phyloP scores from a whole-genome alignment of 2,329 filamentous ascomycete genomes.

The Neopestalotiopsis rosae region DNA sequence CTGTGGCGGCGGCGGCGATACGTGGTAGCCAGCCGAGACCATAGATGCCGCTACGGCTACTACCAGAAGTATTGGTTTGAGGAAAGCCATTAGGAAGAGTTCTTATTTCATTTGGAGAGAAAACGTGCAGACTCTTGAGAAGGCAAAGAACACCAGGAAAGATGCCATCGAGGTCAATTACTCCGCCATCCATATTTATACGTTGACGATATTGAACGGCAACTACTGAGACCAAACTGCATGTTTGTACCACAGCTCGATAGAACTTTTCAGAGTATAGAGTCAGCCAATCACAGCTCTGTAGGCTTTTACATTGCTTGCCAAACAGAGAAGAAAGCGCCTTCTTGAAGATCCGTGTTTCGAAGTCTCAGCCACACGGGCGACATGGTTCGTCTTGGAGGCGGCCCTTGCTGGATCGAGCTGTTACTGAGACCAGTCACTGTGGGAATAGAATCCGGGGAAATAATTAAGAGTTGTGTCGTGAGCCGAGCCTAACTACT shows the following conservation, averaged over 20 bases:
- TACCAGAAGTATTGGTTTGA: neutral
- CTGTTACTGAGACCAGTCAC: no score
- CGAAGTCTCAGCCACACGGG: neutral
- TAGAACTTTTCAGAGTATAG: no score
- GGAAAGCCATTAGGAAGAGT: neutral
- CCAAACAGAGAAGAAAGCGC: neutral
- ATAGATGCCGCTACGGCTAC: neutral
- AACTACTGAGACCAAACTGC: neutral
- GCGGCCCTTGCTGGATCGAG: neutral
- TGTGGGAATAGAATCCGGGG: no score
- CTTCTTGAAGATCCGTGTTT: neutral
- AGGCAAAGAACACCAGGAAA: no score
- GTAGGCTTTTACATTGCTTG: neutral
- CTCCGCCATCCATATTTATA: neutral
- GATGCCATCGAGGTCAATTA: neutral
- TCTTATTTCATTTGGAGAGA: no score
- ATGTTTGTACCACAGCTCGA: neutral
- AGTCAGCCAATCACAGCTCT: no score
- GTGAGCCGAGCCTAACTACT: neutral
- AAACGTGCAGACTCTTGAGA: no score
- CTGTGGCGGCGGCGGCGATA: neutral
- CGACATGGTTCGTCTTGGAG: neutral
- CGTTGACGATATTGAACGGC: neutral
- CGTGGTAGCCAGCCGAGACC: neutral
- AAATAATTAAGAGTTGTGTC: no score